Conservation (phyloP, 768 basidiomycete species). For the Lactifluus echinatus region DNA sequence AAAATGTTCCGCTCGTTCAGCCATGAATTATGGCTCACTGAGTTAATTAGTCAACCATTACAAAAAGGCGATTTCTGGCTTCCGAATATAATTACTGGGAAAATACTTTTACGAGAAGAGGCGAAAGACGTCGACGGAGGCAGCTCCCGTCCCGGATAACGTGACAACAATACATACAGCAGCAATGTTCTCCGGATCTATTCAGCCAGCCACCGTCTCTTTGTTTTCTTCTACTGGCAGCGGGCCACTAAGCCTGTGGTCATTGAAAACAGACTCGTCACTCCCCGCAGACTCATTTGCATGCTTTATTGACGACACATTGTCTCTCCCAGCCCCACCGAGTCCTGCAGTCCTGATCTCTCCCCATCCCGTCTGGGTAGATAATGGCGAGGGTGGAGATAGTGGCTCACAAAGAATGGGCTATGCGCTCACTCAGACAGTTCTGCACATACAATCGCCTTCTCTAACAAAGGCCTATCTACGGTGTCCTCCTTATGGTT, state of each 20-base stretch:
- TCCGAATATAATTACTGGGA: too few relatives aligned
- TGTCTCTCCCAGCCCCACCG: constrained; percentile 39
- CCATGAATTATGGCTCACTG: too few relatives aligned
- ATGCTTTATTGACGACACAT: constrained; percentile 51
- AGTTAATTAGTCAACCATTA: too few relatives aligned
- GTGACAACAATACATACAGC: too few relatives aligned
- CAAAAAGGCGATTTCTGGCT: too few relatives aligned
- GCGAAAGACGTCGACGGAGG: too few relatives aligned
- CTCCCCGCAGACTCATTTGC: constrained; percentile 57
- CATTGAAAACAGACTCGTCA: constrained; percentile 35
- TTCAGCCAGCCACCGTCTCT: constrained; percentile 60
- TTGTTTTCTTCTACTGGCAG: constrained; percentile 67
- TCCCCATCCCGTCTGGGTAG: constrained; percentile 29
- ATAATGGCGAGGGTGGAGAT: constrained; percentile 16
- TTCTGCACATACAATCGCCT: constrained; percentile 75
- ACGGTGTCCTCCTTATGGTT: constrained; percentile 41
- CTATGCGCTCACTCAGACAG: constrained; percentile 47
- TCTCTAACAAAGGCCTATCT: constrained; percentile 60
- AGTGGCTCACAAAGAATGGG: constrained; percentile 28
- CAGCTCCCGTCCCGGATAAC: too few relatives aligned
- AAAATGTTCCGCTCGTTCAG: too few relatives aligned
- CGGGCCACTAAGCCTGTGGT: constrained; percentile 53
- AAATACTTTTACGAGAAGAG: too few relatives aligned
- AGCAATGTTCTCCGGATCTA: constrained; percentile 45
- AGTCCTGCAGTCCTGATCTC: constrained; percentile 40